Evolutionary conservation across 2,329 filamentous ascomycete species (phyloP).

Genomic region (Neobulgaria alba): DNA sequence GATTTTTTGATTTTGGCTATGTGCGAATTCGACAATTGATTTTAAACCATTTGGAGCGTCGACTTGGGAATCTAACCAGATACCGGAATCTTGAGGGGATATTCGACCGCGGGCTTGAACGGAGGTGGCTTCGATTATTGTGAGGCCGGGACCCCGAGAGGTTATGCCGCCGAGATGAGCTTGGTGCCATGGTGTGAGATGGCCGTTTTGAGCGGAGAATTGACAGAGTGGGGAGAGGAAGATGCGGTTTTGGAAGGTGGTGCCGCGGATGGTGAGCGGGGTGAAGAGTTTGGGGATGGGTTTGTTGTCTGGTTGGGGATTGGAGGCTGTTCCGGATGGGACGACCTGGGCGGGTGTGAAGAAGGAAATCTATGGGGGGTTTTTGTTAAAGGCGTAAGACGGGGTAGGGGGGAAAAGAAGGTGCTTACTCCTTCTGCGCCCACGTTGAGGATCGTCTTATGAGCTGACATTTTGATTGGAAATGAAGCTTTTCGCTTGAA

Average conservation of each 20-base stretch:
- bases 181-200: constrained; percentile 73
- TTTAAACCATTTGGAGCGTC: constrained; percentile 46
- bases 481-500: too few species aligned
- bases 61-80: constrained; percentile 82
- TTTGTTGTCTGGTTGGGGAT: constrained; percentile 35
- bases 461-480: too few species aligned
- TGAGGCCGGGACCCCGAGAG: constrained; percentile 63
- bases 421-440: too few species aligned
- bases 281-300: constrained; percentile 41
- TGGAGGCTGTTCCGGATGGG: constrained; percentile 35
- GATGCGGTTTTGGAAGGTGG: constrained; percentile 61
- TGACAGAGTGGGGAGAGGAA: constrained; percentile 57
- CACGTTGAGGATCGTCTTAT: too few species aligned
- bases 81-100: constrained; percentile 66
- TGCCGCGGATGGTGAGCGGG: constrained; percentile 32
- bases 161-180: constrained; percentile 75
- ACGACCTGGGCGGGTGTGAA: constrained; percentile 41
- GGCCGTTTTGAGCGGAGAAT: constrained; percentile 59
- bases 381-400: too few species aligned
- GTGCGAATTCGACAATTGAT: constrained; percentile 67
- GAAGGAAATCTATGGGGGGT: constrained; percentile 32
- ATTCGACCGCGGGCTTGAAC: constrained; percentile 73
- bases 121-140: constrained; percentile 70
- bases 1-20: constrained; percentile 67
- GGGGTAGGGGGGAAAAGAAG: too few species aligned